Base-by-base conservation (phyloP, 768 basidiomycete species). In the Termitomyces sp. region DNA sequence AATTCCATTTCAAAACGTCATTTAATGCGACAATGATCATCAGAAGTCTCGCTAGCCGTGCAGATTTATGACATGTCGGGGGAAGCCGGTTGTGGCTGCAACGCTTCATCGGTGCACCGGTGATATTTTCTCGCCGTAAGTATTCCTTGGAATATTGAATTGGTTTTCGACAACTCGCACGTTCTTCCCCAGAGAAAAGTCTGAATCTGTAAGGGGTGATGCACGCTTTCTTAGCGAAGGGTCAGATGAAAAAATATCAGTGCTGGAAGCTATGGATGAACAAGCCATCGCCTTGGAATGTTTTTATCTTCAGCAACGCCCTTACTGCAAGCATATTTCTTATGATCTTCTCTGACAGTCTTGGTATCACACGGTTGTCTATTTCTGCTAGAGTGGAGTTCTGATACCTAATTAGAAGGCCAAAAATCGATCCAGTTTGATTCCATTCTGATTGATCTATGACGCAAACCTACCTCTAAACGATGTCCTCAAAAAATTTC, bases 361-460 rank as follows among this genome's bases (percentile, higher is more conserved):
- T 10, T 26, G 20, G 14, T 51, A 33, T 23, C 23, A 23, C 13
- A 23, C 33, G 3, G 20, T 13, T 14, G 8, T 12, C 20, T 43
- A 13, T 54, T 30, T 40, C 12, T 8, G n/a, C 41, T 70, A 41
- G 64, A 66, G 36, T 70, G 46, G 65, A 66, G 36, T 55, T 59
- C 5, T 48, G 60, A 5, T 67, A 70, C 54, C 58, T 61, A 20
- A 64, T 65, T 57, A 68, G 72, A 70, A 61, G 47, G 72, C 63
- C 6, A 18, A 30, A 5, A 30, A 7, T 2, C 14, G 20, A 28
- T 28, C 13, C 10, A 14, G 30, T 20, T 5, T 12, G 12, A 48
- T 36, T 56, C 30, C 50, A 28, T 33, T 12, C 10, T 26, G 46
- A 40, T 35, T 23, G 32, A n/a, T 26, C 23, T 23, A 36, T 20